A percentile compares a stretch with the other conserved stretches of the same genome.
phyloP scores from a whole-genome alignment of 2,329 filamentous ascomycete genomes.

The Trichoderma simmonsii region DNA sequence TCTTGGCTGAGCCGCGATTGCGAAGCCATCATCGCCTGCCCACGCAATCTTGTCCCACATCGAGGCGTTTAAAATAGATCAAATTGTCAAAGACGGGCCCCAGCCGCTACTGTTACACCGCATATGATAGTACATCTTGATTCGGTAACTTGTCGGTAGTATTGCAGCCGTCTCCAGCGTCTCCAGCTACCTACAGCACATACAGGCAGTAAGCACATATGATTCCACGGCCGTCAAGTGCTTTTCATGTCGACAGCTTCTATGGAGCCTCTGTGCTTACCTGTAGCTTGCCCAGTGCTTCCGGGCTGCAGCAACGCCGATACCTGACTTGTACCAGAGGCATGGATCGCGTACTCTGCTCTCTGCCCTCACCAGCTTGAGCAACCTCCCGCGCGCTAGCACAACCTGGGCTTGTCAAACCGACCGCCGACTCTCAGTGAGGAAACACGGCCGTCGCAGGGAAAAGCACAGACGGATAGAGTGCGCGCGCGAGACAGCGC shows the following conservation, averaged over 20 bases:
- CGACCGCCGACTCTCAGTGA: background rate
- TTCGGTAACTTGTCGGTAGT: background rate
- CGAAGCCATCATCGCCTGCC: background rate
- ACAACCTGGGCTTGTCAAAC: background rate
- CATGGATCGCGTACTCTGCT: background rate
- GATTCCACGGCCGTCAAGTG: background rate
- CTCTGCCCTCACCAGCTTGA: constrained; percentile 2
- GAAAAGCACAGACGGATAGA: background rate
- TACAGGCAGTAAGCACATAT: background rate
- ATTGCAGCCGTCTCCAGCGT: background rate
- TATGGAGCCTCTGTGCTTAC: background rate
- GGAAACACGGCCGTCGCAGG: background rate
- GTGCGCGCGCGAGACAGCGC: background rate
- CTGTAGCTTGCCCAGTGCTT: background rate
- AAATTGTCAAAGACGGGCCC: background rate
- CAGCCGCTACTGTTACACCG: constrained; percentile 1
- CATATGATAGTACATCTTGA: background rate
- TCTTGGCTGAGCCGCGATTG: constrained; percentile 5
- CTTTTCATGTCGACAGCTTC: background rate
- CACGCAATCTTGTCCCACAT: constrained; percentile 12
- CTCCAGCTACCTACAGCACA: background rate
- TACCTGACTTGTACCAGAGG: background rate
- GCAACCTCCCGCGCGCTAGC: constrained; percentile 15
- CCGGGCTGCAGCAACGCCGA: background rate
- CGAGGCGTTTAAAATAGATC: background rate